phyloP scores from a whole-genome alignment of 2,329 filamentous ascomycete genomes.

The Epicoccum sorghinum region DNA sequence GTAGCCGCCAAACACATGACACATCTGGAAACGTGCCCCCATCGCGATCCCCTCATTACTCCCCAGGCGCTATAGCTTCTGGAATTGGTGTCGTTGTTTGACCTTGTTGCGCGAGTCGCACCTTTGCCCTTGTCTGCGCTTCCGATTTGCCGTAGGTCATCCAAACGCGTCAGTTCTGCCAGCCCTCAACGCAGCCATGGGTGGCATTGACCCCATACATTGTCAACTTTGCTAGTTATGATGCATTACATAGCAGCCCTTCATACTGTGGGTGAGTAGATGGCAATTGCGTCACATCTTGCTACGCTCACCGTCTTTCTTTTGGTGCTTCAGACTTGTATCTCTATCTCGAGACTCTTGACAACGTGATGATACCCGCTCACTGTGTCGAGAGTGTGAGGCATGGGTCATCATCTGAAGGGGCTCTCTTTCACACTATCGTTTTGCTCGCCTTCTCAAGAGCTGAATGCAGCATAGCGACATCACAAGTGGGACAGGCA shows the following conservation, averaged over 20 bases:
- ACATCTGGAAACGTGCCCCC: constrained; percentile 15
- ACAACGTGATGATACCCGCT: no score
- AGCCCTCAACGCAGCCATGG: constrained; percentile 6
- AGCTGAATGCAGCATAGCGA: no score
- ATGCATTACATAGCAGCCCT: constrained; percentile 8
- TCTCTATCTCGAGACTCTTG: no score
- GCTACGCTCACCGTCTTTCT: neutral
- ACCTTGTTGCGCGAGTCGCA: constrained; percentile 4
- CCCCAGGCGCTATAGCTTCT: constrained; percentile 8
- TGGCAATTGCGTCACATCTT: constrained; percentile 11
- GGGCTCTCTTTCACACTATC: no score
- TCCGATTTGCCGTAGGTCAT: neutral
- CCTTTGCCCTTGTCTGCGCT: neutral
- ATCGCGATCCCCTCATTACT: constrained; percentile 11
- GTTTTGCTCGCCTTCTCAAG: no score
- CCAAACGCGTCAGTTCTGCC: constrained; percentile 6
- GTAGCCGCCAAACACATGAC: constrained; percentile 22
- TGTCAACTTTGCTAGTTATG: constrained; percentile 4
- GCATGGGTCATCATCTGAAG: no score
- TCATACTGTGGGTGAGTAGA: constrained; percentile 10
- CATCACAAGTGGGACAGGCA: no score
- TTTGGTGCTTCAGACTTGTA: no score
- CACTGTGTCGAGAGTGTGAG: no score
- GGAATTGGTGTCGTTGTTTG: constrained; percentile 9
- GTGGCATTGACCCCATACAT: constrained; percentile 5